These are phyloP conservation scores for Abortiporus biennis DNA, from an alignment of 1,284 basidiomycete species.

Conservation along the genomic window DNA sequence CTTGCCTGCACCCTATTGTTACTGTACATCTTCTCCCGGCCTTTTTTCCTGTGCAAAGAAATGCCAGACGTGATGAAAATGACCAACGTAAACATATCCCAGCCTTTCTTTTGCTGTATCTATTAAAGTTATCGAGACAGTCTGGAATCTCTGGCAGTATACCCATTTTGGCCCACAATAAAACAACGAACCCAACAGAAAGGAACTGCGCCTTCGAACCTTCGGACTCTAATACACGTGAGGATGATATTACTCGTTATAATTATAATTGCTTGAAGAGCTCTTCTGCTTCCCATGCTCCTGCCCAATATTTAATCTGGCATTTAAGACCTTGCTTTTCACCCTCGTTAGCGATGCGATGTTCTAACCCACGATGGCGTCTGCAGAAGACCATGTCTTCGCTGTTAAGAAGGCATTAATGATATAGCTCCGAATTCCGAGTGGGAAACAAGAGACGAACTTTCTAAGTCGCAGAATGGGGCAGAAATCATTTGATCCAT, in stretches of 20 bases:
- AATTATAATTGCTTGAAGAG: slow-evolving; percentile 36
- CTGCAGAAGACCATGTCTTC: slow-evolving; percentile 79
- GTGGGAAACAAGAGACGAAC: too few relatives aligned
- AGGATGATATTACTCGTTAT: too few relatives aligned
- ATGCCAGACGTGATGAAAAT: too few relatives aligned
- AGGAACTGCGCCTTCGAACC: too few relatives aligned
- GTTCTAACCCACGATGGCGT: slow-evolving; percentile 69
- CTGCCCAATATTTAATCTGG: slow-evolving; percentile 78
- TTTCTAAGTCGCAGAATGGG: slow-evolving; percentile 78
- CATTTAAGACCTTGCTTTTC: slow-evolving; percentile 58
- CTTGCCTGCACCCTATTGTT: too few relatives aligned
- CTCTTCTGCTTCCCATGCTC: slow-evolving; percentile 94
- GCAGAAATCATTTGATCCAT: slow-evolving; percentile 95
- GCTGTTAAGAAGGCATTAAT: slow-evolving; percentile 29
- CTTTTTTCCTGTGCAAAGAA: too few relatives aligned
- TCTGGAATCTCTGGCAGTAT: too few relatives aligned
- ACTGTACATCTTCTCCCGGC: neutral
- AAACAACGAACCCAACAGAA: too few relatives aligned
- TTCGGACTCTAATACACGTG: too few relatives aligned
- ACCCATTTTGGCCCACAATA: too few relatives aligned
- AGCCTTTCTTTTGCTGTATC: slow-evolving; percentile 3
- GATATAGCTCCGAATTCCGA: neutral
- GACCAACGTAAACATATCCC: too few relatives aligned
- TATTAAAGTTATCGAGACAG: slow-evolving; percentile 1
- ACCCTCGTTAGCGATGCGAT: slow-evolving; percentile 69